These are phyloP conservation scores for Primulina huaijiensis DNA, from an alignment of 257 asterid species.

Conservation along the genomic window DNA sequence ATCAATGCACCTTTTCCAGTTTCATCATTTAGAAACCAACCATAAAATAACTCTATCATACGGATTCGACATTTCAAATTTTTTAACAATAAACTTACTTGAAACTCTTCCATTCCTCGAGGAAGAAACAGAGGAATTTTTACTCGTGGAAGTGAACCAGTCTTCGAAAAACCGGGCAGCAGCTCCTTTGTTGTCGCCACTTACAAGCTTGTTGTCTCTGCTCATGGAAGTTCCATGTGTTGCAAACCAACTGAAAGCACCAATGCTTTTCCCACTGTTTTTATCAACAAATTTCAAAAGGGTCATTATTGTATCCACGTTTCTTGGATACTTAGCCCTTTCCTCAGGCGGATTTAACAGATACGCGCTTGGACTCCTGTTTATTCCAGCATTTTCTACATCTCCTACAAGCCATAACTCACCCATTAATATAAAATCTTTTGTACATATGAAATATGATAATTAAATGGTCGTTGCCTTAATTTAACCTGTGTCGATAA, in stretches of 20 bases:
- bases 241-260: conserved; percentile 61
- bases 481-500: conserved; percentile 40
- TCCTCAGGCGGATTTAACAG: conserved; percentile 50
- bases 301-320: conserved; percentile 55
- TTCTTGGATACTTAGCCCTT: conserved; percentile 36
- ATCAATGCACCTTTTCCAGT: conserved; percentile 15
- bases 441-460: neutral
- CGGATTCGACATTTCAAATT: neutral
- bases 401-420: conserved; percentile 38
- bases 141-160: conserved; percentile 33
- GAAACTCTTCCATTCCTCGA: conserved; percentile 8
- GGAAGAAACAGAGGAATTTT: conserved; percentile 22
- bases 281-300: conserved; percentile 51
- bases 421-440: neutral
- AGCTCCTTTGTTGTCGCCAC: conserved; percentile 71
- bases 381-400: conserved; percentile 52
- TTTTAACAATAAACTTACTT: conserved; percentile 22
- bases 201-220: conserved; percentile 48
- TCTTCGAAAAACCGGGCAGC: conserved; percentile 68
- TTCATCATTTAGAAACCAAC: neutral
- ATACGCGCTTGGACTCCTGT: conserved; percentile 66
- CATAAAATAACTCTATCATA: neutral
- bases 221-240: conserved; percentile 75
- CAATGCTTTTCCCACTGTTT: conserved; percentile 34
- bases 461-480: neutral